Conservation (phyloP, 2,329 filamentous ascomycete genomes). For the Seiridium cupressi region DNA sequence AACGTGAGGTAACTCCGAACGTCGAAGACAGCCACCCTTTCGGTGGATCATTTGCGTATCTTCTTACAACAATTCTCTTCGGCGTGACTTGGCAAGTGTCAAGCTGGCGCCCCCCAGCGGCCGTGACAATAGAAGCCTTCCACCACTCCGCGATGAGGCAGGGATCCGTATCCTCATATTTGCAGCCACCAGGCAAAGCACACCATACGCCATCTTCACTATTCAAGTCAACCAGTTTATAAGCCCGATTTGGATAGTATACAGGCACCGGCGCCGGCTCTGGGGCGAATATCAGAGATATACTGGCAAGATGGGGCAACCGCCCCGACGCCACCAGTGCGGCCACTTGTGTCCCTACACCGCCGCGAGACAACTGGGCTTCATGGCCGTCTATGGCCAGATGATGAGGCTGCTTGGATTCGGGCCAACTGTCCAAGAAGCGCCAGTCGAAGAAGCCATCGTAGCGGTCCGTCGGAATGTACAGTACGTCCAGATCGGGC, state of each 20-base stretch:
- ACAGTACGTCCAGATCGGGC: background rate
- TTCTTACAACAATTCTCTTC: background rate
- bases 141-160: background rate
- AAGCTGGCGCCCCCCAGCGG: background rate
- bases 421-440: background rate
- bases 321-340: background rate
- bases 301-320: background rate
- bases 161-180: conserved; percentile 1
- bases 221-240: background rate
- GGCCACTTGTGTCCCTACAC: background rate
- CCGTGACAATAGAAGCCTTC: background rate
- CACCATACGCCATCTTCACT: background rate
- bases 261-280: background rate
- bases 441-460: conserved; percentile 1
- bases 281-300: background rate
- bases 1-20: background rate
- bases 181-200: background rate
- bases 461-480: background rate
- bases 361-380: background rate
- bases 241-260: background rate
- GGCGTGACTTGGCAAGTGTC: background rate
- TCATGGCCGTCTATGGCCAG: background rate
- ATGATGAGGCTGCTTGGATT: background rate
- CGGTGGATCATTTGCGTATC: background rate
- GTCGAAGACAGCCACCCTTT: background rate